These are phyloP conservation scores for Staphylotrichum tortipilum DNA, from an alignment of 495 filamentous ascomycete species.

Conservation along the genomic window DNA sequence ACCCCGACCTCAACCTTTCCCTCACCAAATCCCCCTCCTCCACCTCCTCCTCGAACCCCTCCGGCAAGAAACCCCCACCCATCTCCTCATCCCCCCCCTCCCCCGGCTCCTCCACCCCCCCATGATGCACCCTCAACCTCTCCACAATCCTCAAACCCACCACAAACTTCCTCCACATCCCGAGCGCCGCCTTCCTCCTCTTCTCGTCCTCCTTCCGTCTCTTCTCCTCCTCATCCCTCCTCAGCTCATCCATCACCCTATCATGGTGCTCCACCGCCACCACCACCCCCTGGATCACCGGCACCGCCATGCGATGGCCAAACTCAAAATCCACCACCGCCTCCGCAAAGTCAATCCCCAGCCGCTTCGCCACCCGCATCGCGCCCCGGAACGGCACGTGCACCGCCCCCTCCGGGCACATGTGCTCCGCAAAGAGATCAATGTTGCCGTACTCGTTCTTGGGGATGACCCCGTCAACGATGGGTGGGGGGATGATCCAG, in stretches of 20 bases:
- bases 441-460: conserved; percentile 96
- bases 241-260: conserved; percentile 69
- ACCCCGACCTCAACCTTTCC: conserved; percentile 29
- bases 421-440: conserved; percentile 85
- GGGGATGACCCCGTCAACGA: conserved; percentile 74
- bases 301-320: conserved; percentile 82
- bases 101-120: conserved; percentile 36
- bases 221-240: conserved; percentile 70
- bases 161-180: conserved; percentile 77
- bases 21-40: conserved; percentile 24
- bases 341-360: conserved; percentile 85
- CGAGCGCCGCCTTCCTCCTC: conserved; percentile 61
- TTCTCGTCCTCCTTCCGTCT: conserved; percentile 74
- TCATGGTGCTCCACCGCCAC: conserved; percentile 72
- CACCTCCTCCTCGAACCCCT: conserved; percentile 40
- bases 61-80: conserved; percentile 49
- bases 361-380: conserved; percentile 67
- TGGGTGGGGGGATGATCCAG: conserved; percentile 84
- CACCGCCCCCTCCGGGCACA: conserved; percentile 79
- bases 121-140: conserved; percentile 72
- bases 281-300: conserved; percentile 84
- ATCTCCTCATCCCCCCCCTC: conserved; percentile 37
- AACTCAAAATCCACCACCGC: conserved; percentile 97
- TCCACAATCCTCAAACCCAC: conserved; percentile 76
- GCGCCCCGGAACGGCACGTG: conserved; percentile 75